Evolutionary conservation across 768 basidiomycete species (phyloP).

Genomic region (Boletellus ananiceps): DNA sequence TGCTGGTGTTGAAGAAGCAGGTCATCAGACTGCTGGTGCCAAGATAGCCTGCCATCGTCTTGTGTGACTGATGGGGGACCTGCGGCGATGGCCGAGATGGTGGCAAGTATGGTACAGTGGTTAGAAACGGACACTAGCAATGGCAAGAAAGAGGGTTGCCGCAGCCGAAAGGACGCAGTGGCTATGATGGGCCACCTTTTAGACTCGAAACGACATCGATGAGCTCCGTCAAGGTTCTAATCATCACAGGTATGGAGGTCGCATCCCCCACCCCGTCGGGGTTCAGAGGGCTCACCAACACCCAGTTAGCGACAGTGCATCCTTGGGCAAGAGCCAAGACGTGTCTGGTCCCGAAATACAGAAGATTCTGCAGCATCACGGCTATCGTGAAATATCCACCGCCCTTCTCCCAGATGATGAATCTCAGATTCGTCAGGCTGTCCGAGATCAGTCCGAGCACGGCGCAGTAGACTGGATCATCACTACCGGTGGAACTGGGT

Average conservation of each 20-base stretch:
- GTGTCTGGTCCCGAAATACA: slow-evolving; percentile 63
- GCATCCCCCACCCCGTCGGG: background rate
- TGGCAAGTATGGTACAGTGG: no score
- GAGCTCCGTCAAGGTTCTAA: slow-evolving; percentile 20
- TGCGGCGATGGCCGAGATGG: no score
- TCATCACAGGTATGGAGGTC: slow-evolving; percentile 26
- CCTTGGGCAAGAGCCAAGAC: slow-evolving; percentile 46
- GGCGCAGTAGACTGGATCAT: slow-evolving; percentile 67
- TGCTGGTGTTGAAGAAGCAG: no score
- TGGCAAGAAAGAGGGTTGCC: no score
- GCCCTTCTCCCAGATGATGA: slow-evolving; percentile 67
- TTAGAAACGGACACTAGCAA: no score
- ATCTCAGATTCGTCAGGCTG: slow-evolving; percentile 41
- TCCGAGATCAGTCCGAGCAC: slow-evolving; percentile 44
- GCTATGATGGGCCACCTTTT: no score
- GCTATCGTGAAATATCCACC: slow-evolving; percentile 35
- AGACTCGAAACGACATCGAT: slow-evolving; percentile 4
- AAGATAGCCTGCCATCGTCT: no score
- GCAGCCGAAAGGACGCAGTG: no score
- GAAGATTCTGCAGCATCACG: slow-evolving; percentile 39
- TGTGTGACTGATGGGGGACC: no score
- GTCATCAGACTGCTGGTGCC: no score
- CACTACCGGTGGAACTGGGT: slow-evolving; percentile 86
- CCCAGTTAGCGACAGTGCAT: slow-evolving; percentile 67
- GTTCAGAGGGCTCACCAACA: background rate